Evolutionary conservation across 306 rosid genomes (phyloP), one percentile per base, ranked within the genome.

Genomic region (Ceratonia siliqua): DNA sequence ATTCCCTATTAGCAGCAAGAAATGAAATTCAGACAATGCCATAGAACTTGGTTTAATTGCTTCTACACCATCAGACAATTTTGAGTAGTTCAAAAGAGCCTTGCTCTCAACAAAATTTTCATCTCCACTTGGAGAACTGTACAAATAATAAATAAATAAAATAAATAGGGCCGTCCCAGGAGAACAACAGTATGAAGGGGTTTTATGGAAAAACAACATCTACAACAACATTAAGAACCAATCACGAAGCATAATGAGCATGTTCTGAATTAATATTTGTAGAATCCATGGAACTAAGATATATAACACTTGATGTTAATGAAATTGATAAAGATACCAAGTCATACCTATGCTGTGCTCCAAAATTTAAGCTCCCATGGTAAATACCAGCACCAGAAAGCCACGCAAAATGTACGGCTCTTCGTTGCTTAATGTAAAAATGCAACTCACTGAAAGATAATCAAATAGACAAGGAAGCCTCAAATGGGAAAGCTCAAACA

Each of bases 371-470:
- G 83, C 89, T 84, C 62, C 97, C 98, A 17, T 94, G 91, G 88
- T 94, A 94, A 65, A 91, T 91, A 65, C 98, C 98, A 82, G 97
- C 97, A 74, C 97, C 98, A 80, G 96, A 94, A 78, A 94, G 98
- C 98, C 98, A 94, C 62, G 97, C 97, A 87, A 94, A 94, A 88
- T 94, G 97, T 24, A 86, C 76, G 25, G 98, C 97, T 88, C 98
- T 87, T 82, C 97, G 86, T 87, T 94, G 98, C 86, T 94, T 91
- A 67, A 91, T 87, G 87, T 77, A 94, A 88, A 89, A 94, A 80
- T 88, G 96, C 82, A 94, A 82, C 85, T 94, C 98, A 71, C 97
- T 94, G 94, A 82, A 81, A 79, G 49, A 73, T 61, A 72, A 77
- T 48, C 75, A 79, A 70, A 63, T 22, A 28, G 46, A 52, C 14